Percentiles rank a stretch among this genome's conserved stretches.
phyloP scores from a whole-genome alignment of 768 basidiomycete species.

The Hygrocybe coccinea region DNA sequence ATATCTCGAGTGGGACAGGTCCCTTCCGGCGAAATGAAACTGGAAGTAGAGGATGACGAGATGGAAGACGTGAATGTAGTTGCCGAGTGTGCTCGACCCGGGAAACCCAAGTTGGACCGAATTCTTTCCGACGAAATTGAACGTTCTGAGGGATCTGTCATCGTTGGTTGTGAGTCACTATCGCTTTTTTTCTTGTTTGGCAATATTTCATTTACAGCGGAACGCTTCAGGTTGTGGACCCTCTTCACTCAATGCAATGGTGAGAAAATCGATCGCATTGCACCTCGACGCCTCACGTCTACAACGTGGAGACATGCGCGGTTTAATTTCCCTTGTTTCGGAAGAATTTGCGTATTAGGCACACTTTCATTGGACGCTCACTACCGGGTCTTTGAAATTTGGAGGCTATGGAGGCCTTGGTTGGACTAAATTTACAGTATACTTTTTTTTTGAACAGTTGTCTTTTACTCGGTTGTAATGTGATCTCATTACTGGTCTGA shows the following conservation, averaged over 20 bases:
- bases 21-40: conserved; percentile 12
- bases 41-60: conserved; percentile 56
- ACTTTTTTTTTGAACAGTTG: no score
- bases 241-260: conserved; percentile 58
- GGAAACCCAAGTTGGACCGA: conserved; percentile 59
- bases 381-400: not conserved
- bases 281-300: conserved; percentile 55
- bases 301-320: conserved; percentile 51
- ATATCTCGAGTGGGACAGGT: conserved; percentile 5
- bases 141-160: conserved; percentile 46
- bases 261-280: conserved; percentile 58
- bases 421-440: no score
- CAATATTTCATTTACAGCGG: not conserved
- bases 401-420: no score
- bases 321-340: conserved; percentile 55
- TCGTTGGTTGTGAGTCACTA: conserved; percentile 62
- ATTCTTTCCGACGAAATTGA: conserved; percentile 64
- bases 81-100: conserved; percentile 58
- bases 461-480: no score
- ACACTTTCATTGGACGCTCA: not conserved
- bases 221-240: conserved; percentile 63
- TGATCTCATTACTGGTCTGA: no score
- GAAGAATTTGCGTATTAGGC: conserved; percentile 64
- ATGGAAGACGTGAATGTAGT: conserved; percentile 53
- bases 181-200: not conserved